Percentiles rank a stretch among this genome's conserved stretches.
Evolutionary conservation across 1,284 basidiomycete genomes (phyloP).

Genomic region (Ceratobasidium sp.): DNA sequence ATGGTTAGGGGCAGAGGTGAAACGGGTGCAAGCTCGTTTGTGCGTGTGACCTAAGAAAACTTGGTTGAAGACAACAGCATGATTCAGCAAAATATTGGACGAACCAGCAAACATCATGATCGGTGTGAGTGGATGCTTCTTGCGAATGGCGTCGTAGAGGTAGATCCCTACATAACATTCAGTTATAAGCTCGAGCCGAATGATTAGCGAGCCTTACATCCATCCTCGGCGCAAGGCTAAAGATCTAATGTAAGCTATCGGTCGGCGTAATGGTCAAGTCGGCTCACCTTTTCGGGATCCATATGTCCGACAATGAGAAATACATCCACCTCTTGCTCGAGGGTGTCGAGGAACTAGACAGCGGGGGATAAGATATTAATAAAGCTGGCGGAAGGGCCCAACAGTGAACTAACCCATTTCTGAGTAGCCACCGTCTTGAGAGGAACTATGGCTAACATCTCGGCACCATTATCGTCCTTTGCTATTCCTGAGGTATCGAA

Average conservation of each 20-base stretch:
- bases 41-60: conserved; percentile 8
- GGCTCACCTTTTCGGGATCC: conserved; percentile 4
- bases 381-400: background rate
- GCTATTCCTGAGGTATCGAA: background rate
- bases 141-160: conserved; percentile 29
- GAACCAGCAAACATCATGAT: conserved; percentile 24
- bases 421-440: conserved; percentile 1
- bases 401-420: conserved; percentile 5
- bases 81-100: background rate
- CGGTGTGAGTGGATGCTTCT: conserved; percentile 9
- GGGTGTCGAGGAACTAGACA: background rate
- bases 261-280: background rate
- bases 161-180: background rate
- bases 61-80: background rate
- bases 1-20: background rate
- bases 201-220: background rate
- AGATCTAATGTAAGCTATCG: background rate
- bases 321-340: background rate
- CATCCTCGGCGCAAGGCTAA: background rate
- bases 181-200: background rate
- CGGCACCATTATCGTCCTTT: background rate
- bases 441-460: background rate
- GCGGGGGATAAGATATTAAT: background rate
- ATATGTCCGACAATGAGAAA: conserved; percentile 16
- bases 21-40: conserved; percentile 3